Percentiles rank a stretch among this genome's conserved stretches.
These are phyloP conservation scores for Eutypa lata DNA, from an alignment of 2,329 filamentous ascomycete genomes.

Conservation along the genomic window DNA sequence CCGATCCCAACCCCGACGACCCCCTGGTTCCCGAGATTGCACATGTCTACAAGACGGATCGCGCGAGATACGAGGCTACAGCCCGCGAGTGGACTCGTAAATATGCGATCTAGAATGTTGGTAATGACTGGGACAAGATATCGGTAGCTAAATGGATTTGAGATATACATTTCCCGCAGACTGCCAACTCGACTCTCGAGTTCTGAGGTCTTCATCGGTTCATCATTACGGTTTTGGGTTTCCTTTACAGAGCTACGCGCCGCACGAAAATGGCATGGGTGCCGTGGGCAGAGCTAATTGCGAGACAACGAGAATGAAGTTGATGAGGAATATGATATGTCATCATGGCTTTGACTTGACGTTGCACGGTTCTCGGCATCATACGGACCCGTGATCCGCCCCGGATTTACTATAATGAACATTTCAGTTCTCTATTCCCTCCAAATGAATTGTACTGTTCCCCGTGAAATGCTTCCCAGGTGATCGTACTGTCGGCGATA, in stretches of 20 bases:
- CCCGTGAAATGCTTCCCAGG: not conserved
- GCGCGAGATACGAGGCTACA: conserved; percentile 90
- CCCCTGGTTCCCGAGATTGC: conserved; percentile 98
- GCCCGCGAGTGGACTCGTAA: conserved; percentile 98
- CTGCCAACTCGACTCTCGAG: conserved; percentile 21
- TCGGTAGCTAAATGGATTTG: not conserved
- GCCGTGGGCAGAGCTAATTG: not conserved
- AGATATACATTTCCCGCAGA: not conserved
- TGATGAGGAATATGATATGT: not conserved
- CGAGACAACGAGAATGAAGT: conserved; percentile 10
- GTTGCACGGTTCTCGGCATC: not conserved
- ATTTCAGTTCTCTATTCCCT: not conserved
- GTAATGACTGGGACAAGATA: not conserved
- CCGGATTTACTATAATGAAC: not conserved
- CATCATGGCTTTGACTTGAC: not conserved
- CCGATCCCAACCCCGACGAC: conserved; percentile 98
- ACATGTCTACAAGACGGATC: conserved; percentile 99
- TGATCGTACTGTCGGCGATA: too few species aligned
- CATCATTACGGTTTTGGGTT: conserved; percentile 22
- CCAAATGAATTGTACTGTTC: not conserved
- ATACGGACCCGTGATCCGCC: not conserved
- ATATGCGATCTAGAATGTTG: conserved; percentile 75
- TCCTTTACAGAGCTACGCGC: conserved; percentile 7
- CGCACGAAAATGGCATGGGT: conserved; percentile 7
- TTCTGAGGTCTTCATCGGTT: conserved; percentile 21